Conservation (phyloP, 768 basidiomycete species). For the Hypholoma sublateritium region DNA sequence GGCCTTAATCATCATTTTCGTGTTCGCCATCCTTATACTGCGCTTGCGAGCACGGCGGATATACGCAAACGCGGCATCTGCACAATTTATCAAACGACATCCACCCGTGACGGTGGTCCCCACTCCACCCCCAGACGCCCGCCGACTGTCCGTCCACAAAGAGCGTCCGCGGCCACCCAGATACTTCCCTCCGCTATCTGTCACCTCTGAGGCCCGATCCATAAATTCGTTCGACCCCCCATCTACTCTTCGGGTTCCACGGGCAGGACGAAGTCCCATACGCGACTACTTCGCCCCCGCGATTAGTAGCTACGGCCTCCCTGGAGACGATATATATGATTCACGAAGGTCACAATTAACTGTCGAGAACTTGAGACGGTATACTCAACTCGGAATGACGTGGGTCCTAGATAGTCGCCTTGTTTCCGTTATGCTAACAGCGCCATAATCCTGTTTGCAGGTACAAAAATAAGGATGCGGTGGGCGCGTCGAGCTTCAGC, state of each 20-base stretch:
- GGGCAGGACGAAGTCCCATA: background rate
- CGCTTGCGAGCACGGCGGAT: background rate
- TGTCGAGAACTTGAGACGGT: background rate
- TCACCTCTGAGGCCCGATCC: background rate
- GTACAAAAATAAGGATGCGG: background rate
- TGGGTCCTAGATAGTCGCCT: background rate
- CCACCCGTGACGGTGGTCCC: background rate
- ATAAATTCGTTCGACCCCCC: slow-evolving; percentile 2
- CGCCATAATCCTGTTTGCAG: background rate
- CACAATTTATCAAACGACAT: background rate
- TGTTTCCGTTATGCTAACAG: background rate
- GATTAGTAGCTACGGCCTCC: background rate
- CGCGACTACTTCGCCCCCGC: background rate
- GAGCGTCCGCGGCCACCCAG: background rate
- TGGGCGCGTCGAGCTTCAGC: too few species aligned
- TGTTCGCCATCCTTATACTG: background rate
- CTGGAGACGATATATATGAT: background rate
- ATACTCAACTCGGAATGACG: background rate
- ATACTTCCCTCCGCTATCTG: slow-evolving; percentile 2
- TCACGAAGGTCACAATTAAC: background rate
- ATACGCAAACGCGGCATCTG: background rate
- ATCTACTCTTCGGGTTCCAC: background rate
- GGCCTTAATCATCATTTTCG: background rate
- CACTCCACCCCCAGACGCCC: background rate
- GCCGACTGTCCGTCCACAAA: slow-evolving; percentile 1